Conservation (phyloP, 2,329 filamentous ascomycete species). For the Immersiporthe knoxdaviesiana region DNA sequence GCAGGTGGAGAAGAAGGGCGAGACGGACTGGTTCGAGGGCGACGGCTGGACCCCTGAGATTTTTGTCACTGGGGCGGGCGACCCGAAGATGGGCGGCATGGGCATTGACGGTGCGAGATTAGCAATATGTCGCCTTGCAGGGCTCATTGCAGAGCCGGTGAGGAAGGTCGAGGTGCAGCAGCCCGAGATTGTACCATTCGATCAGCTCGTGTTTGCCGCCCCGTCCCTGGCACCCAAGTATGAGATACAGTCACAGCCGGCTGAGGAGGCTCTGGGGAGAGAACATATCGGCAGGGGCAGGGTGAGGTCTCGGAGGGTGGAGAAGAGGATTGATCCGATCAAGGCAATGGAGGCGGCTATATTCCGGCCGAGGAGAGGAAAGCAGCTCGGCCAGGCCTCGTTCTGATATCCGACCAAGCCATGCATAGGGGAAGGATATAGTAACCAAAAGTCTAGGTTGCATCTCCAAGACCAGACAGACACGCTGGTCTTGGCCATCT, state of each 20-base stretch:
- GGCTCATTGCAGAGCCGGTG: conserved; percentile 35
- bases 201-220: conserved; percentile 37
- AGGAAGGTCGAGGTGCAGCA: conserved; percentile 16
- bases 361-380: conserved; percentile 2
- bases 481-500: not conserved
- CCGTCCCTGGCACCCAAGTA: conserved; percentile 25
- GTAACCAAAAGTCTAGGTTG: not conserved
- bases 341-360: conserved; percentile 23
- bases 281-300: conserved; percentile 7
- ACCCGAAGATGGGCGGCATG: conserved; percentile 36
- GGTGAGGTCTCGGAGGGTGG: not conserved
- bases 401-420: conserved; percentile 12
- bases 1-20: conserved; percentile 32
- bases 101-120: conserved; percentile 40
- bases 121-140: conserved; percentile 41
- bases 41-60: conserved; percentile 40
- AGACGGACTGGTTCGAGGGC: conserved; percentile 34
- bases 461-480: not conserved
- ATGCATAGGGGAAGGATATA: not conserved
- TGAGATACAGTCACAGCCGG: not conserved
- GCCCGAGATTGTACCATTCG: conserved; percentile 39
- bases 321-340: conserved; percentile 21
- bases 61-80: conserved; percentile 41
- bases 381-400: conserved; percentile 20
- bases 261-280: conserved; percentile 28